Percentiles rank a stretch among this genome's conserved stretches.
Conservation (phyloP, 129 eudicot species). For the Apium graveolens region DNA sequence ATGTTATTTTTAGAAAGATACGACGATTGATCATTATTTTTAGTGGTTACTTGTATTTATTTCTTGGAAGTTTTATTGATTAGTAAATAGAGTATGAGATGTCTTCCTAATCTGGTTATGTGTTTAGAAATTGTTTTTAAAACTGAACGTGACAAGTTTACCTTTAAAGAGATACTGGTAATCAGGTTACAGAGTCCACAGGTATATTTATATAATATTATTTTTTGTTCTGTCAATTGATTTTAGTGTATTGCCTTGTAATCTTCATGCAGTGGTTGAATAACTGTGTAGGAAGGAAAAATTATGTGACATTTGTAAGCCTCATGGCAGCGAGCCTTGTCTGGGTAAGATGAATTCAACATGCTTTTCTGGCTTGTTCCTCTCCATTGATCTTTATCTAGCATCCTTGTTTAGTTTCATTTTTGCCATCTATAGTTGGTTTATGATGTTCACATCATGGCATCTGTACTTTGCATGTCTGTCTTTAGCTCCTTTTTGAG, state of each 20-base stretch:
- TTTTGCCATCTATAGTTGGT: not conserved
- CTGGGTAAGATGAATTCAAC: conserved; percentile 47
- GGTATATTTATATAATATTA: not conserved
- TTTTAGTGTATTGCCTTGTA: conserved; percentile 10
- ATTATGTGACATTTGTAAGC: conserved; percentile 65
- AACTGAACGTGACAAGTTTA: no score
- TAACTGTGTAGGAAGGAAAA: conserved; percentile 86
- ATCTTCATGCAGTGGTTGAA: conserved; percentile 77
- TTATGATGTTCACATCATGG: conserved; percentile 6
- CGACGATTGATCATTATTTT: not conserved
- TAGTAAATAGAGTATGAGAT: not conserved
- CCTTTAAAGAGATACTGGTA: not conserved
- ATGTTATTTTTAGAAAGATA: not conserved
- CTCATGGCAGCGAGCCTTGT: conserved; percentile 78
- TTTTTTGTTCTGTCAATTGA: conserved; percentile 5
- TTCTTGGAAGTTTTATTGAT: not conserved
- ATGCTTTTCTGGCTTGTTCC: not conserved
- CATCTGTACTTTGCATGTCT: conserved; percentile 9
- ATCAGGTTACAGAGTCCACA: not conserved
- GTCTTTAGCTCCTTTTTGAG: conserved; percentile 60
- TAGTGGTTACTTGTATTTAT: no score
- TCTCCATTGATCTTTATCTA: not conserved
- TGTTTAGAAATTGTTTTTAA: not conserved
- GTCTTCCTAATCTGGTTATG: not conserved
- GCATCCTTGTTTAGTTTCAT: not conserved